Percentiles rank a stretch among this genome's conserved stretches.
Conservation (phyloP, 2,329 filamentous ascomycete species). For the Penicillium vulpinum region DNA sequence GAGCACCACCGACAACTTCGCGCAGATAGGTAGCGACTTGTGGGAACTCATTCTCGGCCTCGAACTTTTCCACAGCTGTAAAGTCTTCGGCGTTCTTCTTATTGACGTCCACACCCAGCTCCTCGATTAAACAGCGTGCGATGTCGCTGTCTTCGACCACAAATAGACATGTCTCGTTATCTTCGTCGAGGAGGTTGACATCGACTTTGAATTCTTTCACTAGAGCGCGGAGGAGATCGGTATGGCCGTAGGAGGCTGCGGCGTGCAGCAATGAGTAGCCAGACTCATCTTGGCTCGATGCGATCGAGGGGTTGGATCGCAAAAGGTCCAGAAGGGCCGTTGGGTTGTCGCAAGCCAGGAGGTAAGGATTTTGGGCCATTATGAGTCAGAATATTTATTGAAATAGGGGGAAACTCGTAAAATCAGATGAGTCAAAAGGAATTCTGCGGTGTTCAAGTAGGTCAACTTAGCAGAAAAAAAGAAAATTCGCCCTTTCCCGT, state of each 20-base stretch:
- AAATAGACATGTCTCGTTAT: constrained; percentile 91
- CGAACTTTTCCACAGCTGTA: constrained; percentile 79
- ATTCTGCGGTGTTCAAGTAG: background rate
- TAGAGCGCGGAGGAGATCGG: constrained; percentile 73
- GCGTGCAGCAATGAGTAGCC: constrained; percentile 95
- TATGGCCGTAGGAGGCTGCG: constrained; percentile 86
- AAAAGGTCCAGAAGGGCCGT: constrained; percentile 72
- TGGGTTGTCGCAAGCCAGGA: constrained; percentile 81
- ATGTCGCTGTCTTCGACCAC: constrained; percentile 80
- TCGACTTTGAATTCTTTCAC: constrained; percentile 75
- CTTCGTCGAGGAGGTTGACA: constrained; percentile 81
- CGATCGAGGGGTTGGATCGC: constrained; percentile 70
- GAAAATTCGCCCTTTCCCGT: constrained; percentile 17
- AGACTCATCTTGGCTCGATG: constrained; percentile 78
- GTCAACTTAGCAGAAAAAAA: constrained; percentile 1
- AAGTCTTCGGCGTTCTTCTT: constrained; percentile 71
- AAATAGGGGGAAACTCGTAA: background rate
- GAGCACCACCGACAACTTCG: constrained; percentile 34
- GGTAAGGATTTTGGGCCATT: constrained; percentile 61
- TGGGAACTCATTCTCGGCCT: constrained; percentile 74
- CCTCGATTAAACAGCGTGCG: constrained; percentile 77
- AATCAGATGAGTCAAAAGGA: background rate
- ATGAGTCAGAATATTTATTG: background rate
- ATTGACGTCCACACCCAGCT: constrained; percentile 69
- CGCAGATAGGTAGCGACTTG: constrained; percentile 71